These are phyloP conservation scores for Polysphondylium violaceum DNA, from an alignment of 78 protist genomes.

Conservation along the genomic window DNA sequence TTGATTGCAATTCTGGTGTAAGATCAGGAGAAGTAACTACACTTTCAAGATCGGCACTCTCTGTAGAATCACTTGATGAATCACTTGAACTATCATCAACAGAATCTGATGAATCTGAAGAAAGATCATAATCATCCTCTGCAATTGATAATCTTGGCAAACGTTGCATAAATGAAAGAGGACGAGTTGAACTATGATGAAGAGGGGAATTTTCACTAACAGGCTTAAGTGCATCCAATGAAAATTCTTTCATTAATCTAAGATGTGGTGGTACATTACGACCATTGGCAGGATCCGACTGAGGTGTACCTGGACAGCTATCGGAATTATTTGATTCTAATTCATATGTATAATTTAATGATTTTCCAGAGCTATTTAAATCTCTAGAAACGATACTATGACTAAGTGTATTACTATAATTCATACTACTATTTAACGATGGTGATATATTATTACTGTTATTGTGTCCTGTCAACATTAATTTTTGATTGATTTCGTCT, in stretches of 20 bases:
- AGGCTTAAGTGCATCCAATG: constrained; percentile 32
- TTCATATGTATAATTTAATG: not conserved
- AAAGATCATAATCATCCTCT: not conserved
- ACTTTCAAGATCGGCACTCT: not conserved
- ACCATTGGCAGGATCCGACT: not conserved
- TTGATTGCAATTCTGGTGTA: too few species aligned
- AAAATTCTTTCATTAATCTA: constrained; percentile 5
- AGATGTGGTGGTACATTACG: not conserved
- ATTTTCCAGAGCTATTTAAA: not conserved
- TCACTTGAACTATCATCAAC: not conserved
- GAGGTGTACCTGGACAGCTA: too few species aligned
- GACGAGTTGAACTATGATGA: not conserved
- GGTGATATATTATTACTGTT: not conserved
- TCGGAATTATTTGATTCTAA: not conserved
- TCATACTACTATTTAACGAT: not conserved
- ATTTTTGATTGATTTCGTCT: not conserved
- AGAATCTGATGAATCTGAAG: not conserved
- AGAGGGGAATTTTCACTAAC: constrained; percentile 54
- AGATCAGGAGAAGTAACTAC: too few species aligned
- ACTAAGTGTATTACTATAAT: too few species aligned
- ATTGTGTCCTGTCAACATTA: not conserved
- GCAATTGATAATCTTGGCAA: constrained; percentile 29
- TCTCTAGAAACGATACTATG: too few species aligned
- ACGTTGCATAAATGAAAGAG: not conserved
- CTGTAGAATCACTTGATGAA: not conserved